Evolutionary conservation across 1,139 yeast species (phyloP), one percentile per base, ranked within the genome.

Genomic region (Yamadazyma kanchanaburiensis): DNA sequence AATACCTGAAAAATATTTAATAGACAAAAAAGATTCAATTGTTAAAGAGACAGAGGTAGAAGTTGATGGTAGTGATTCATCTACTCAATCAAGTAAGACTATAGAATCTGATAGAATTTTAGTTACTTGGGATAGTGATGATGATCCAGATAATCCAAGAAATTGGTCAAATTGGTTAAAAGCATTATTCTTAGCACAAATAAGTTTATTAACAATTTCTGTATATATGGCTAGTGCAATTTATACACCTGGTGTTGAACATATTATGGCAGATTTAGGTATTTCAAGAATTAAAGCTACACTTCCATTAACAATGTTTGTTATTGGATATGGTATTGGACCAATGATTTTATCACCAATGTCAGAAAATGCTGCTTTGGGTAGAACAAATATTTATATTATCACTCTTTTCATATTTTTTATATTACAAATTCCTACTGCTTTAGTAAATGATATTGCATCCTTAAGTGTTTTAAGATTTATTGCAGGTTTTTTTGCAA

Each of bases 301-400:
- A 1, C 48, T 77, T 7, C 74, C 75, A 7, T 53, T 55, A 24
- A 40, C 60, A 2, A 29, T 53, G 38, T 57, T 53, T 40, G 76
- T 76, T 11, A 41, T n/a, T n/a, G n/a, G n/a, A n/a, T n/a, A n/a
- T n/a, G n/a, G n/a, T n/a, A n/a, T n/a, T n/a, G n/a, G n/a, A 0
- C 80, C 80, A 6, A 54, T 72, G 61, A 34, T 74, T 1, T 64
- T 73, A 31, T 62, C 78, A 3, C 81, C 83, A 2, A 36, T 76
- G 34, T 65, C 78, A 4, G 82, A 77, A 45, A 48, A 51, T 34
- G 47, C 56, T n/a, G 54, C 56, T n/a, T 66, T 77, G 33, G 86
- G 86, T 4, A 60, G 86, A 39, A 72, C 68, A 30, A 44, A 58
- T 22, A 49, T 60, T 28, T 61, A 60, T 36, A 43, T 60, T 27